phyloP scores from a whole-genome alignment of 192 early-diverging fungal species.

The Backusella tuberculispora region DNA sequence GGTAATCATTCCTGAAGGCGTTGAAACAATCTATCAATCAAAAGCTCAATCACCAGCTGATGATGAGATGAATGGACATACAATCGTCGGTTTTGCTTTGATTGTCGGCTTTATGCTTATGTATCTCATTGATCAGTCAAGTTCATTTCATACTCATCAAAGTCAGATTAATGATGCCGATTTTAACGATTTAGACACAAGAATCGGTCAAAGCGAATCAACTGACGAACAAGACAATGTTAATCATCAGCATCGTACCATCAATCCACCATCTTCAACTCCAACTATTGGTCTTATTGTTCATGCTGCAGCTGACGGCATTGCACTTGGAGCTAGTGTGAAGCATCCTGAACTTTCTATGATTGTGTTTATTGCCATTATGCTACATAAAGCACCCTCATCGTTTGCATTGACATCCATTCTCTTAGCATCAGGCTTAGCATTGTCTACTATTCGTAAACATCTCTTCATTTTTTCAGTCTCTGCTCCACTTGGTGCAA shows the following conservation, averaged over 20 bases:
- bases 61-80: neutral
- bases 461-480: slow-evolving; percentile 82
- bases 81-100: slow-evolving; percentile 71
- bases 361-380: slow-evolving; percentile 92
- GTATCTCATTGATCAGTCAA: slow-evolving; percentile 83
- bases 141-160: slow-evolving; percentile 41
- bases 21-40: slow-evolving; percentile 78
- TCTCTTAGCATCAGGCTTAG: slow-evolving; percentile 75
- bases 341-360: slow-evolving; percentile 61
- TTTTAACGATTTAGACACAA: neutral
- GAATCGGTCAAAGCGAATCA: neutral
- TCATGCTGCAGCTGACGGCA: slow-evolving; percentile 93
- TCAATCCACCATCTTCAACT: slow-evolving; percentile 21
- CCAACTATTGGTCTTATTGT: slow-evolving; percentile 90
- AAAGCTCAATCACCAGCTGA: neutral
- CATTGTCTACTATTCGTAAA: slow-evolving; percentile 65
- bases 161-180: neutral
- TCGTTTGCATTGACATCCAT: slow-evolving; percentile 91
- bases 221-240: no score
- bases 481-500: slow-evolving; percentile 84
- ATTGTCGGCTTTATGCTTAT: slow-evolving; percentile 85
- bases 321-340: slow-evolving; percentile 90
- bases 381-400: slow-evolving; percentile 95
- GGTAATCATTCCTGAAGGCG: slow-evolving; percentile 95
- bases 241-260: neutral